Evolutionary conservation across 495 filamentous ascomycete genomes (phyloP).

Genomic region (Penicillium daleae): DNA sequence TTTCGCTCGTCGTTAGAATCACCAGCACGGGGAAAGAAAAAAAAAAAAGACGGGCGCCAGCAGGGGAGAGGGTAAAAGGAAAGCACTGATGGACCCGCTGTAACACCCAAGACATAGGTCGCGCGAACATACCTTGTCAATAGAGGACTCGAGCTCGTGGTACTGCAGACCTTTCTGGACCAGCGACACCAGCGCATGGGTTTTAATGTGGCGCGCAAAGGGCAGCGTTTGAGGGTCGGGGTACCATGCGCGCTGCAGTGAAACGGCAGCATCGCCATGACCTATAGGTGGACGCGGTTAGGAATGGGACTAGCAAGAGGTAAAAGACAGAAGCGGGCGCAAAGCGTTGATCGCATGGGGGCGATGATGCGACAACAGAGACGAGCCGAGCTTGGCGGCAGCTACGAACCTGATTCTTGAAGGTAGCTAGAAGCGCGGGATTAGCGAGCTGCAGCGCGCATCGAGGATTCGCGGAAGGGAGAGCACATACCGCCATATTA

Average conservation of each 20-base stretch:
- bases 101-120: slow-evolving; percentile 1
- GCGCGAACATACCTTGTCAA: slow-evolving; percentile 59
- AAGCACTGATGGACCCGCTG: not conserved
- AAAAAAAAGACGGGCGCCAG: slow-evolving; percentile 6
- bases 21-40: not conserved
- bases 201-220: slow-evolving; percentile 75
- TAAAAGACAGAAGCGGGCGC: slow-evolving; percentile 10
- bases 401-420: slow-evolving; percentile 80
- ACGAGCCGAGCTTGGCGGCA: slow-evolving; percentile 22
- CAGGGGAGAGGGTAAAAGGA: slow-evolving; percentile 1
- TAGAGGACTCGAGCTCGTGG: slow-evolving; percentile 66
- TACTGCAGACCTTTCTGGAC: slow-evolving; percentile 80
- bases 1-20: slow-evolving; percentile 23
- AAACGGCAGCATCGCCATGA: slow-evolving; percentile 72
- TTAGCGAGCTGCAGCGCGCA: slow-evolving; percentile 17
- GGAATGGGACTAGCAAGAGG: slow-evolving; percentile 5
- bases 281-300: slow-evolving; percentile 40
- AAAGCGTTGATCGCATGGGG: not conserved
- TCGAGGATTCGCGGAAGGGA: not conserved
- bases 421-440: slow-evolving; percentile 65
- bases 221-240: slow-evolving; percentile 72
- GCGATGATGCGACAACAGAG: slow-evolving; percentile 11
- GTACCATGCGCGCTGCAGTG: slow-evolving; percentile 82
- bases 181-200: slow-evolving; percentile 72
- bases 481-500: slow-evolving; percentile 91